phyloP scores from a whole-genome alignment of 148 eudicot genomes.

The Diospyros lotus region DNA sequence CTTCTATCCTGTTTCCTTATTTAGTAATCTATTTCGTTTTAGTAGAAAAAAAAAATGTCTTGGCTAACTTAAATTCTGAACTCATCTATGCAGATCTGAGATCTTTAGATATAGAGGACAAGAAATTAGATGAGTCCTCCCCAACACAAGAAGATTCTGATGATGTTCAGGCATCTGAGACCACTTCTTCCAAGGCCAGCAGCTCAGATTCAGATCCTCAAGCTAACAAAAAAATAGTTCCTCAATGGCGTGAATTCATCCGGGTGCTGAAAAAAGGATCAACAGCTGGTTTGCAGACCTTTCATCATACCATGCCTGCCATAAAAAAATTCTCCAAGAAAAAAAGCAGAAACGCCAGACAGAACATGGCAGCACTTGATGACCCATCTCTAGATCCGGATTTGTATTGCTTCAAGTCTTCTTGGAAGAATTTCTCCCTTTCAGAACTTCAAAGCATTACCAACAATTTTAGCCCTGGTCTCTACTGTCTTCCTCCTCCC shows the following conservation, averaged over 20 bases:
- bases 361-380: conserved; percentile 17
- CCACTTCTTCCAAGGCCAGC: conserved; percentile 31
- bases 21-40: no score
- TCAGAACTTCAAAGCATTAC: conserved; percentile 64
- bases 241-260: conserved; percentile 70
- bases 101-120: conserved; percentile 22
- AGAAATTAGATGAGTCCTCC: conserved; percentile 29
- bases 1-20: no score
- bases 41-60: no score
- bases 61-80: neutral
- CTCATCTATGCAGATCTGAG: conserved; percentile 19
- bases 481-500: conserved; percentile 3
- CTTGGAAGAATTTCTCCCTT: conserved; percentile 79
- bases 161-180: conserved; percentile 32
- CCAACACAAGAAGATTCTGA: conserved; percentile 32
- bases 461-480: conserved; percentile 58
- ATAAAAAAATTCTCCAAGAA: conserved; percentile 43
- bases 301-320: conserved; percentile 48
- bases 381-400: conserved; percentile 47
- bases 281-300: conserved; percentile 36
- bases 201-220: conserved; percentile 53
- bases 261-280: conserved; percentile 62
- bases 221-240: conserved; percentile 7
- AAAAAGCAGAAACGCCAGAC: conserved; percentile 57
- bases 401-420: conserved; percentile 53